Evolutionary conservation across 257 asterid species (phyloP).

Genomic region (Solanum pimpinellifolium): DNA sequence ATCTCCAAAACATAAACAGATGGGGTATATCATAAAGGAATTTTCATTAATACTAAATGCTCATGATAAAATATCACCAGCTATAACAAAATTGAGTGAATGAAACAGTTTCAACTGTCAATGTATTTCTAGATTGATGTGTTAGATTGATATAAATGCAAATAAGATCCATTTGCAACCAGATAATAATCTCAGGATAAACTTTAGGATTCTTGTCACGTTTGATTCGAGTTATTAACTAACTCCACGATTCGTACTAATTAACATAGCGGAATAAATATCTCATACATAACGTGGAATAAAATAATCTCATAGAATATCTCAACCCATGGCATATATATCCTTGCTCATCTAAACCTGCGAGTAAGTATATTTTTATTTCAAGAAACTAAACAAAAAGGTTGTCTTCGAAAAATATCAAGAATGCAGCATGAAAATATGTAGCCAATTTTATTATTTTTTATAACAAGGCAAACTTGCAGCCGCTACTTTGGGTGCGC

Average conservation of each 20-base stretch:
- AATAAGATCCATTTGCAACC: neutral
- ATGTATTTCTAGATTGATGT: neutral
- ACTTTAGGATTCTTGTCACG: neutral
- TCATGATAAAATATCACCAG: neutral
- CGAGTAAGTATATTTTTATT: neutral
- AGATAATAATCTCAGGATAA: neutral
- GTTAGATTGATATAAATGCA: neutral
- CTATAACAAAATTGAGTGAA: neutral
- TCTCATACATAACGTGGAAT: neutral
- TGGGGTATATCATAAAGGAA: neutral
- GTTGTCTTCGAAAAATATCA: neutral
- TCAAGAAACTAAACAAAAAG: neutral
- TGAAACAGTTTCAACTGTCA: neutral
- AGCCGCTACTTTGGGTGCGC: too few relatives aligned
- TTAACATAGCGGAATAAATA: neutral
- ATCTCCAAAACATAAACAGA: neutral
- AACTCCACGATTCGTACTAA: neutral
- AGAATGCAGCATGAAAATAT: neutral
- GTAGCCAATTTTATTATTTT: too few relatives aligned
- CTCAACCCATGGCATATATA: neutral
- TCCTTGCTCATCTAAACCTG: neutral
- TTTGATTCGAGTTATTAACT: neutral
- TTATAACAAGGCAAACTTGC: too few relatives aligned
- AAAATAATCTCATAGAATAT: neutral
- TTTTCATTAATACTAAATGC: neutral